These are phyloP conservation scores for Gracilariopsis chorda DNA, from an alignment of 23 red algal species.

Conservation along the genomic window DNA sequence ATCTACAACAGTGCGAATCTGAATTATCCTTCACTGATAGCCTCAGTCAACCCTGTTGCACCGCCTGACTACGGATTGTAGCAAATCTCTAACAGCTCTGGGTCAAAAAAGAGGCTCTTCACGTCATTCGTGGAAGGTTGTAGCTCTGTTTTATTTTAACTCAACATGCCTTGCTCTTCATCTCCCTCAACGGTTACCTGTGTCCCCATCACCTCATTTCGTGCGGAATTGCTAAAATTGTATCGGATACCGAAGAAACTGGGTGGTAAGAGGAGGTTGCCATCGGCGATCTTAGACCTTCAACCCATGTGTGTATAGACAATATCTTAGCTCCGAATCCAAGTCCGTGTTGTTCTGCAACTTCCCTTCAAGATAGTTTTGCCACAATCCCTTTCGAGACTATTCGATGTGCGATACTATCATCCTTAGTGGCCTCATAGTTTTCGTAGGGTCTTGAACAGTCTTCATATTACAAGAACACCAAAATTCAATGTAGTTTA, in stretches of 20 bases:
- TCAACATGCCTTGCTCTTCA: neutral
- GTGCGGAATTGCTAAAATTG: too few species aligned
- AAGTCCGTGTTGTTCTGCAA: neutral
- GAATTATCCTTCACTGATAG: constrained; percentile 32
- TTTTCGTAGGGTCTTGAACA: constrained; percentile 21
- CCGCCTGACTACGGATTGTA: constrained; percentile 52
- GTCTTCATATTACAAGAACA: constrained; percentile 10
- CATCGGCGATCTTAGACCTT: neutral
- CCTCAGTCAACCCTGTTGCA: constrained; percentile 50
- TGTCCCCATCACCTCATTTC: too few species aligned
- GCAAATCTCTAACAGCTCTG: neutral
- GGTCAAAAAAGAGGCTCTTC: too few species aligned
- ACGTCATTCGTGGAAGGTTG: neutral
- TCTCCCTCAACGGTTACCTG: neutral
- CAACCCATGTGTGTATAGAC: constrained; percentile 40
- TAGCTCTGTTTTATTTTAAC: neutral
- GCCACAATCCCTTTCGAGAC: constrained; percentile 2
- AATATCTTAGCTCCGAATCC: neutral
- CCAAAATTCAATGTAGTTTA: neutral
- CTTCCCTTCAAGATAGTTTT: constrained; percentile 15
- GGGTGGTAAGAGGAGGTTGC: neutral
- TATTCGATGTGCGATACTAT: constrained; percentile 17
- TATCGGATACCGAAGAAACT: neutral
- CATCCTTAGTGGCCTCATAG: neutral
- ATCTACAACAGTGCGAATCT: constrained; percentile 32